These are phyloP conservation scores for Dendrocalamus sinicus DNA, from an alignment of 176 grass and related monocot genomes.

Conservation along the genomic window DNA sequence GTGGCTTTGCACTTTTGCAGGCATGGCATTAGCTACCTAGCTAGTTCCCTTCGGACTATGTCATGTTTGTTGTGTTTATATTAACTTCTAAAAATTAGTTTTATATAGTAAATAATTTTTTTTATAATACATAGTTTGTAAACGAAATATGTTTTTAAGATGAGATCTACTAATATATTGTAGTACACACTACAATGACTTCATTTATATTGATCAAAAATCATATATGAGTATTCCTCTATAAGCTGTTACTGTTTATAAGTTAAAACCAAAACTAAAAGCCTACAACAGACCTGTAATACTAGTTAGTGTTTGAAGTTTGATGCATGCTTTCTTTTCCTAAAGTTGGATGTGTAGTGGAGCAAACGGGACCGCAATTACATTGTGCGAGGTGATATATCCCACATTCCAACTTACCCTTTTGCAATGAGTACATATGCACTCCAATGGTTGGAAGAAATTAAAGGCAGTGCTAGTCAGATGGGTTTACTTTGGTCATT, in stretches of 20 bases:
- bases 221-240: no score
- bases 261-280: no score
- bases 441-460: not conserved
- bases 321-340: conserved; percentile 6
- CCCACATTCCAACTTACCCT: conserved; percentile 4
- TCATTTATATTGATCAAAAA: no score
- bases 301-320: not conserved
- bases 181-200: no score
- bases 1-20: no score
- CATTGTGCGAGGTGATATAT: not conserved
- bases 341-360: conserved; percentile 18
- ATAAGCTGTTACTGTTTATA: no score
- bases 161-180: no score
- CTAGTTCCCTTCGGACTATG: conserved; percentile 8
- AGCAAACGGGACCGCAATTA: not conserved
- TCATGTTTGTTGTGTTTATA: no score
- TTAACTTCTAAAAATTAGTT: no score
- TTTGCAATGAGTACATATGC: not conserved
- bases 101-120: no score
- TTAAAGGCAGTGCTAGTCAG: not conserved
- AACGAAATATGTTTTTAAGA: no score
- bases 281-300: not conserved
- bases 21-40: not conserved
- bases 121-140: no score
- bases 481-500: not conserved